Percentiles rank a stretch among this genome's conserved stretches.
Conservation (phyloP, 345 rosid species). For the Mallotus nudiflorus region DNA sequence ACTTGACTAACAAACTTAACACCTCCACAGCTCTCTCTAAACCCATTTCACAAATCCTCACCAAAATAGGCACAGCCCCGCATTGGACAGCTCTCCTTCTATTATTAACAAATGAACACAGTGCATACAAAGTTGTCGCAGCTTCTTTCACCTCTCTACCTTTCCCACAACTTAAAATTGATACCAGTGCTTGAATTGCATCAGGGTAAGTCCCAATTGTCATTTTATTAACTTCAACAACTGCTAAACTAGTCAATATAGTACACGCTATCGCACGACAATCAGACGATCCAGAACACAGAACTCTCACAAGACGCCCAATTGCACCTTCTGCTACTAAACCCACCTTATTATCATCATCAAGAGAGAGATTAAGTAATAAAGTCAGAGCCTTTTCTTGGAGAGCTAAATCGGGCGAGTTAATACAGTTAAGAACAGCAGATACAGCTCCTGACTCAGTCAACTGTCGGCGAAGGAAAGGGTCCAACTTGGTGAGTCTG, state of each 20-base stretch:
- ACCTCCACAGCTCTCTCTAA: constrained; percentile 87
- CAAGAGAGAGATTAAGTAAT: constrained; percentile 83
- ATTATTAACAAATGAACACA: constrained; percentile 76
- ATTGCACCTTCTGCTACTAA: constrained; percentile 92
- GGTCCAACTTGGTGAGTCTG: constrained; percentile 67
- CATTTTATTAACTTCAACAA: constrained; percentile 94
- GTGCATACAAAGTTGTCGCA: constrained; percentile 81
- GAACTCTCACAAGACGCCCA: constrained; percentile 50
- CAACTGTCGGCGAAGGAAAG: constrained; percentile 57
- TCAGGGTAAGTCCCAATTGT: constrained; percentile 78
- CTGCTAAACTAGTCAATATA: constrained; percentile 82
- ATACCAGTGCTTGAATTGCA: constrained; percentile 63
- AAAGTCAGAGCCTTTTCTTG: constrained; percentile 77
- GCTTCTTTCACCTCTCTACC: constrained; percentile 82
- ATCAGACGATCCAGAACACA: constrained; percentile 59
- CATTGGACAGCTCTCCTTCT: constrained; percentile 62
- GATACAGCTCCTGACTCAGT: constrained; percentile 86
- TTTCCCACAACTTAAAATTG: constrained; percentile 57
- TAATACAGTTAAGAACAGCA: constrained; percentile 59
- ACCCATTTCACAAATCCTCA: constrained; percentile 58
- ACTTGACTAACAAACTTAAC: constrained; percentile 76
- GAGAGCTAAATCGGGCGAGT: constrained; percentile 39
- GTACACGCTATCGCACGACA: constrained; percentile 87
- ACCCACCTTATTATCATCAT: constrained; percentile 92
- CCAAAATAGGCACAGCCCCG: constrained; percentile 70